Evolutionary conservation across 306 rosid genomes (phyloP).

Genomic region (Castanea mollissima): DNA sequence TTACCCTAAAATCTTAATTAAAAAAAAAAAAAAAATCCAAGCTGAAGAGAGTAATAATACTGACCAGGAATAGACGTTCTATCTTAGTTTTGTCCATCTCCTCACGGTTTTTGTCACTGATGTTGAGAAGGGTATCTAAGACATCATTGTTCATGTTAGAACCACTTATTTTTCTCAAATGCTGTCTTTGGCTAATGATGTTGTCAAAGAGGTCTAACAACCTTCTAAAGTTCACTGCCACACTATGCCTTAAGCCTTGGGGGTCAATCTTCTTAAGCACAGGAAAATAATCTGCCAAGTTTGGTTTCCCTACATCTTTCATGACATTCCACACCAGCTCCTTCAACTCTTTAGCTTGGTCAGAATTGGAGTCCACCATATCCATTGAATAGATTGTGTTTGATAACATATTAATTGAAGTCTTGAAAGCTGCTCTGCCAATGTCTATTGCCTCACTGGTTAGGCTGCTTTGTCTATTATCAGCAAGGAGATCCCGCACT

Average conservation of each 20-base stretch:
- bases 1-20: too few species aligned
- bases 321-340: slow-evolving; percentile 27
- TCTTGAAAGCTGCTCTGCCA: slow-evolving; percentile 24
- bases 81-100: slow-evolving; percentile 29
- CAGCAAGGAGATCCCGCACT: not conserved
- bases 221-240: slow-evolving; percentile 6
- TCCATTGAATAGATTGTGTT: slow-evolving; percentile 35
- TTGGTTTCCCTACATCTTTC: slow-evolving; percentile 38
- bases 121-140: slow-evolving; percentile 40
- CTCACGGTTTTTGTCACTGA: slow-evolving; percentile 23
- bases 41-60: not conserved
- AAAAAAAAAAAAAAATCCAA: not conserved
- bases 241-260: slow-evolving; percentile 27
- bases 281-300: slow-evolving; percentile 43
- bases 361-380: slow-evolving; percentile 17
- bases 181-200: slow-evolving; percentile 1
- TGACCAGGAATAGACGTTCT: slow-evolving; percentile 33
- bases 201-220: slow-evolving; percentile 11
- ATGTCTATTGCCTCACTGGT: not conserved
- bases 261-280: slow-evolving; percentile 39
- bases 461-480: not conserved
- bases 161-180: not conserved
- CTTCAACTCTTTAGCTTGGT: slow-evolving; percentile 27
- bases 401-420: not conserved
- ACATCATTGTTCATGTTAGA: slow-evolving; percentile 19